Evolutionary conservation across 176 grass and related monocot species (phyloP), one percentile per base, ranked within the genome.

Genomic region (Triticum turgidum): DNA sequence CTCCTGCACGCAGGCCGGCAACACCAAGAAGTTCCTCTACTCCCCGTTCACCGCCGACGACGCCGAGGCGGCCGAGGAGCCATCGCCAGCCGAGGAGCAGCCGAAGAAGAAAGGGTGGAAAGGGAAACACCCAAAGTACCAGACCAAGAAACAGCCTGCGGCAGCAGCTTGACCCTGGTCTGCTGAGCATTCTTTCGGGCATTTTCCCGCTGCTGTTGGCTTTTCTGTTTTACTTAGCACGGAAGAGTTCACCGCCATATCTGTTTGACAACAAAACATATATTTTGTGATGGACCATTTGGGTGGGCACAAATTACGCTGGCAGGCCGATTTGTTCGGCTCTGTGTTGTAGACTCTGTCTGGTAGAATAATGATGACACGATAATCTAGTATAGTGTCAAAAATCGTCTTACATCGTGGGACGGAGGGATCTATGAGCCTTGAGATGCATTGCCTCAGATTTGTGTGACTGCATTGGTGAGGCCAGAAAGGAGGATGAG

Each of bases 81-180:
- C 42, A 3, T 42, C 39, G 39, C 41, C 24, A 1, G 24, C 73
- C 0, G 47, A 76, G 73, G 22, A 74, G 71, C 72, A 76, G 45
- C 70, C 22, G 2, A 25, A 15, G 7, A 77, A 7, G 27, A 56
- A 77, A 34, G 74, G 74, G 4, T 54, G 74, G 74, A 56, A 34
- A 21, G 74, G 74, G 47, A 77, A 77, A 17, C 74, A 58, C 45
- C 73, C 73, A 14, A 76, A 76, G 73, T 77, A 77, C 74, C 74
- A 77, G 9, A 9, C 47, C 47, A 77, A 77, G 49, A 77, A 77
- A 77, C 74, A 77, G 29, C 73, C 44, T 1, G 41, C 72, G 0
- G 24, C 24, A 2, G 49, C 27, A 9, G 27, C 74, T 34, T 77
- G 44, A 76, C 47, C 0, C 13, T 27, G 21, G 5, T 74, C 1